Evolutionary conservation across 2,329 filamentous ascomycete species (phyloP), one percentile per base, ranked within the genome.

Genomic region (Alternaria ethzedia): DNA sequence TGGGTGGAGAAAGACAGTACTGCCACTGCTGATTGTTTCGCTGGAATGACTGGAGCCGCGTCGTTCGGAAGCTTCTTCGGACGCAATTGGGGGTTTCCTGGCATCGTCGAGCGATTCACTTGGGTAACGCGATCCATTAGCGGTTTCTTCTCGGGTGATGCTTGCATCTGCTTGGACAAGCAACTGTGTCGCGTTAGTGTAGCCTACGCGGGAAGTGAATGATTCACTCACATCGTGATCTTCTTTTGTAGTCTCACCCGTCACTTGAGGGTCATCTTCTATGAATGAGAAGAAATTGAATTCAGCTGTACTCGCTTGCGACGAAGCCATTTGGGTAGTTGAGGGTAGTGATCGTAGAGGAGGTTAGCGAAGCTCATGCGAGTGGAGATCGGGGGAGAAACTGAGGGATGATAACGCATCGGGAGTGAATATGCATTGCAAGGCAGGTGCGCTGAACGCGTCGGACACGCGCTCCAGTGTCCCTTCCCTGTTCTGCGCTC

Each of bases 401-500:
- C 9, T 4, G 15, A 20, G 41, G 10, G 23, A 56, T 25, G 54
- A 58, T n/a, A 21, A 17, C 41, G 20, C 25, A 13, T 28, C 15
- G 4, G 17, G 41, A 17, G 20, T 36, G 20, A 23, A 10, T 25
- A 52, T n/a, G 49, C 20, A 17, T 23, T 10, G 11, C 11, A 43
- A 52, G 36, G 46, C 23, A 26, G 15, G 36, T 15, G 23, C 56
- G 30, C 20, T 44, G 28, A 13, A 26, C 25, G 61, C 30, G 50
- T 47, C 25, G 36, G n/a, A 41, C 36, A 17, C 36, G 43, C 51
- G 28, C 47, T 59, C 55, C 15, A 47, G 30, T 11, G 66, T 49
- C 41, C 64, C 59, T 68, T 62, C 64, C 59, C n/a, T 26, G 15
- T 28, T 11, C 12, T 32, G 49, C 49, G 49, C 32, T 15, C 59